Percentiles rank a stretch among this genome's conserved stretches.
These are phyloP conservation scores for Myxozyma kluyveri DNA, from an alignment of 805 yeast genomes.

Conservation along the genomic window DNA sequence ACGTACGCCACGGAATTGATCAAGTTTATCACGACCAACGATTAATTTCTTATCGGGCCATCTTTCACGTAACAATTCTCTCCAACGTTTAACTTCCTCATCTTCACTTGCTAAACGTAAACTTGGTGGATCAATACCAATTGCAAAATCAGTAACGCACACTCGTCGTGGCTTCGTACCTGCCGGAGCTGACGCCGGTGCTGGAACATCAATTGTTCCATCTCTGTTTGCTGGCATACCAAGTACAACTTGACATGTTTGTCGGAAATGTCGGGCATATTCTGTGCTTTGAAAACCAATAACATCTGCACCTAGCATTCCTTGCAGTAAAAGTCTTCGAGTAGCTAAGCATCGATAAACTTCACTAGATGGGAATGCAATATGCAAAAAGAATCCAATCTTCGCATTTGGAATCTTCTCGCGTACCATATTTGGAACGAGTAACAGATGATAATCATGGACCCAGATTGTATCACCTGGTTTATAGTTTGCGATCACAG, in stretches of 20 bases:
- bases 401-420: constrained; percentile 72
- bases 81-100: constrained; percentile 49
- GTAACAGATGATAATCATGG: constrained; percentile 87
- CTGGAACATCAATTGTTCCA: constrained; percentile 63
- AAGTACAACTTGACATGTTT: constrained; percentile 79
- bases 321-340: constrained; percentile 69
- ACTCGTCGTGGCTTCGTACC: constrained; percentile 32
- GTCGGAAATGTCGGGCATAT: constrained; percentile 88
- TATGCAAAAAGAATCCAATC: constrained; percentile 89
- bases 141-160: constrained; percentile 39
- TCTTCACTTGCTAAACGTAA: constrained; percentile 50
- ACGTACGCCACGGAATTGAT: constrained; percentile 80
- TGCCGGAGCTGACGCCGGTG: constrained; percentile 32
- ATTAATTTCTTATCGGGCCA: constrained; percentile 73
- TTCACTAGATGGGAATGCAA: constrained; percentile 93
- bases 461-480: constrained; percentile 81
- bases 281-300: constrained; percentile 90
- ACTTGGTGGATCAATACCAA: constrained; percentile 46
- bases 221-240: constrained; percentile 84
- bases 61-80: constrained; percentile 65
- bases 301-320: constrained; percentile 84
- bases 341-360: constrained; percentile 93
- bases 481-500: constrained; percentile 62
- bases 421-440: constrained; percentile 83
- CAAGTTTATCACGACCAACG: constrained; percentile 86